phyloP scores from a whole-genome alignment of 2,329 filamentous ascomycete species.

The Leptographium galeiforme region DNA sequence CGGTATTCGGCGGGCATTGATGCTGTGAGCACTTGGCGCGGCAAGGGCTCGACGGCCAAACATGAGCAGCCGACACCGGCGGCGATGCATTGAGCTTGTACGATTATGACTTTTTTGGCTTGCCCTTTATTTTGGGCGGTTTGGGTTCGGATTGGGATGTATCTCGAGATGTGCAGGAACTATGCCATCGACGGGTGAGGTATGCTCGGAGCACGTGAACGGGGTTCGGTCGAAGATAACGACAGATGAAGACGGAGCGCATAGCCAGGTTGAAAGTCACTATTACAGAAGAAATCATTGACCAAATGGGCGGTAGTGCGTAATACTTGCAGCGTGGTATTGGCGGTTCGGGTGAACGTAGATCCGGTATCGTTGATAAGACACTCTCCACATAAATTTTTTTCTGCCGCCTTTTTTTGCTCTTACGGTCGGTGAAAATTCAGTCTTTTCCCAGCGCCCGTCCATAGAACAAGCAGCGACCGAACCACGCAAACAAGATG shows the following conservation, averaged over 20 bases:
- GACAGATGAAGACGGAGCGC: too few species aligned
- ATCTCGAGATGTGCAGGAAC: not conserved
- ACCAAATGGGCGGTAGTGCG: too few species aligned
- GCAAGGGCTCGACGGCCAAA: slow-evolving; percentile 83
- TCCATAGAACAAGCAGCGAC: not conserved
- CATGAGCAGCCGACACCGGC: slow-evolving; percentile 51
- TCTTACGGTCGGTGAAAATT: slow-evolving; percentile 2
- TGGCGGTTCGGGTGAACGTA: not conserved
- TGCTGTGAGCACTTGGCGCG: slow-evolving; percentile 90
- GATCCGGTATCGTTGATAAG: not conserved
- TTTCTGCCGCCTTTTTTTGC: slow-evolving; percentile 1
- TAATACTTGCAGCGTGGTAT: not conserved
- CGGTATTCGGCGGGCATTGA: slow-evolving; percentile 83
- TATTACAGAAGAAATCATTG: too few species aligned
- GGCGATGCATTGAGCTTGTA: slow-evolving; percentile 9
- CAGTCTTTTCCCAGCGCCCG: not conserved
- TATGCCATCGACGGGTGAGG: not conserved
- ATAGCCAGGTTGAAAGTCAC: too few species aligned
- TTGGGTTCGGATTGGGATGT: not conserved
- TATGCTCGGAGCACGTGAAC: not conserved
- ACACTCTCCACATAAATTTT: slow-evolving; percentile 1
- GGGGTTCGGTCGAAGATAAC: not conserved
- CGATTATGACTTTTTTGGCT: not conserved
- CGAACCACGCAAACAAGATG: not conserved
- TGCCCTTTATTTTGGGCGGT: not conserved